Base-by-base conservation (phyloP, 2,329 filamentous ascomycete species). In the Helicocarpus griseus region DNA sequence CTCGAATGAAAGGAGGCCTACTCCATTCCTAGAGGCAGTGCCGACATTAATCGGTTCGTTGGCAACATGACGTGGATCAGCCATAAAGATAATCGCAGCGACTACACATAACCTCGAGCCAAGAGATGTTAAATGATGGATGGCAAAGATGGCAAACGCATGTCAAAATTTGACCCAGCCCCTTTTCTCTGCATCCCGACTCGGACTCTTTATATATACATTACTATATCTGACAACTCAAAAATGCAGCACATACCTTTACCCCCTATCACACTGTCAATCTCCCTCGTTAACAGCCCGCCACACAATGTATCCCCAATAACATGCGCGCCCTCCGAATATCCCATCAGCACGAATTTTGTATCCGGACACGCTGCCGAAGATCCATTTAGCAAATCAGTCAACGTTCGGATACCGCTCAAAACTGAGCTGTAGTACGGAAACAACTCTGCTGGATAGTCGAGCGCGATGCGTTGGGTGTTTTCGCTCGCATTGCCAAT, bases 321-420 rank as follows among this genome's bases (percentile, higher is more conserved):
- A 22, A 66, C 54, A 46, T 61, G 57, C 2, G 59, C 64, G 2
- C 64, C 64, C 51, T 67, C 63, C 11, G 62, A 65, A 53, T 65
- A 66, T 9, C 64, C 63, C 28, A 61, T 13, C 26, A 66, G 49
- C 6, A 65, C 61, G 13, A 66, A 54, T 50, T 61, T 60, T 17
- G 63, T 56, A 33, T 55, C 39, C 13, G 63, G 63, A 40, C 64
- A 66, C 14, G 53, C 39, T 8, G 50, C 22, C 13, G 35, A 31
- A n/a, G 45, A 21, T 51, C 49, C 55, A 6, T 54, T 54, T 8
- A 62, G 31, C 31, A 56, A 50, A 11, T 54, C 43, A 17, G 44
- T 60, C 26, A 63, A 35, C 4, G 58, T 56, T n/a, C 41, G 19
- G 4, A 57, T 56, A 26, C 61, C 61, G 7, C 52, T 47, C 7